Evolutionary conservation across 352 stramenopile genomes (phyloP), one percentile per base, ranked within the genome.

Genomic region (Nothophytophthora sp.): DNA sequence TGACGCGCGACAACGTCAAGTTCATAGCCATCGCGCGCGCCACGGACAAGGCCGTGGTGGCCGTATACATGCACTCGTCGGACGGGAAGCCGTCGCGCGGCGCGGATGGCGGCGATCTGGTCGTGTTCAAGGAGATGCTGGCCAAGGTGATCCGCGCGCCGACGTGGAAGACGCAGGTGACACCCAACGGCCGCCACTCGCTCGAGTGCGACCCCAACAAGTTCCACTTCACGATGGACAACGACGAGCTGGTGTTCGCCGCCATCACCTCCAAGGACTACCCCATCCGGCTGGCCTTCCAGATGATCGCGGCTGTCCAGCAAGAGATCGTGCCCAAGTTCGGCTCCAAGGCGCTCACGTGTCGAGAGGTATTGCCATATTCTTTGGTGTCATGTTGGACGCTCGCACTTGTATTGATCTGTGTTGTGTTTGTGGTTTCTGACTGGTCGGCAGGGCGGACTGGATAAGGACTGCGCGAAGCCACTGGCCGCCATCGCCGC

Each of bases 211-310:
- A 92, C 48, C 80, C 78, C 13, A 92, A 92, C 67, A 95, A 95
- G 67, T 92, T 92, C 58, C 81, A 95, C 59, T 92, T 92, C 55
- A 92, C 78, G 12, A 92, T 95, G 82, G 80, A 92, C 76, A 92
- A 92, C 56, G 80, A 92, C 52, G 80, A 95, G 60, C 75, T 92
- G 29, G 81, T 92, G 56, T 92, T 92, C 40, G 76, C 75, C 11
- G 78, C 73, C 36, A 90, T 92, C 58, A 92, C 80, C 5, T 60
- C 73, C 53, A 88, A 90, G 48, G 79, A 91, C 45, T 93, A 93
- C 46, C 83, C 83, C 35, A 90, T 93, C 39, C 78, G 83, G 11
- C 50, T 93, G 23, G 81, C 83, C 27, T 93, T 93, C 49, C 81
- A 93, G 58, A 79, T 92, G 66, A 92, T 92, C 55, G 65, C 75